Conservation (phyloP, 148 eudicot genomes). For the Persicaria maculosa region DNA sequence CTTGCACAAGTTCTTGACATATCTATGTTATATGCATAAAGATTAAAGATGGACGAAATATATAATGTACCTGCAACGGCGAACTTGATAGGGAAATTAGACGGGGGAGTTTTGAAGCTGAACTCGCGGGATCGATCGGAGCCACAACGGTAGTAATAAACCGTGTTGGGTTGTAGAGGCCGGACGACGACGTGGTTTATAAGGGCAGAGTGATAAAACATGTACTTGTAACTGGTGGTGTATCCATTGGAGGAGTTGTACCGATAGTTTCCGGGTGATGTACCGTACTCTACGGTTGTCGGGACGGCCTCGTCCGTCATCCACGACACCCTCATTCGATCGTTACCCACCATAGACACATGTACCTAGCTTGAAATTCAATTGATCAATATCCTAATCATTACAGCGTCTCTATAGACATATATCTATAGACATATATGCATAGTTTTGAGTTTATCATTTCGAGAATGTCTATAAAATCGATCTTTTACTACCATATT, state of each 20-base stretch:
- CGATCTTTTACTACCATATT: no score
- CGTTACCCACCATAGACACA: conserved; percentile 25
- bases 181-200: conserved; percentile 53
- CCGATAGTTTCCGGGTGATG: conserved; percentile 34
- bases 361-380: conserved; percentile 12
- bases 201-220: conserved; percentile 42
- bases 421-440: no score
- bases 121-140: conserved; percentile 33
- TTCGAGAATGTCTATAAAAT: no score
- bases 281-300: conserved; percentile 43
- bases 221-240: conserved; percentile 28
- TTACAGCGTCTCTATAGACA: no score
- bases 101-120: conserved; percentile 53
- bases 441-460: no score
- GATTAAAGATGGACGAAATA: no score
- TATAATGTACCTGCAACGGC: conserved; percentile 54
- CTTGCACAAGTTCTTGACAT: no score
- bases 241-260: conserved; percentile 30
- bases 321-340: conserved; percentile 61
- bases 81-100: conserved; percentile 52
- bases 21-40: no score
- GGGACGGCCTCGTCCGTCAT: conserved; percentile 37
- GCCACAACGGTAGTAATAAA: conserved; percentile 54
- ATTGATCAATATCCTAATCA: no score
- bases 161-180: conserved; percentile 40